Percentiles rank a stretch among this genome's conserved stretches.
Conservation (phyloP, 495 filamentous ascomycete species). For the Peziza echinospora region DNA sequence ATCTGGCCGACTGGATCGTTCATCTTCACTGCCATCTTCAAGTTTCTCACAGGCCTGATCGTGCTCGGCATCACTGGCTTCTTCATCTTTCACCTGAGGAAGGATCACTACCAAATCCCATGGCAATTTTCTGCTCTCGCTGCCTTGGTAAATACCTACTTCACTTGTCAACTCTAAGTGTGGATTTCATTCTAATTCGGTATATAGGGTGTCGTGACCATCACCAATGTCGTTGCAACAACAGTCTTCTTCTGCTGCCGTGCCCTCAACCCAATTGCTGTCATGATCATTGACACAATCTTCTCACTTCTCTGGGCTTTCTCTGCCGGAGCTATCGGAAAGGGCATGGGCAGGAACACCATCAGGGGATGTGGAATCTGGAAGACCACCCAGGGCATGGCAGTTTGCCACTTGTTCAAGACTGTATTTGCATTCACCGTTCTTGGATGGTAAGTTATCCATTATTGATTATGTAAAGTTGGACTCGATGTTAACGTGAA, state of each 20-base stretch:
- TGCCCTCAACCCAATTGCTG: conserved; percentile 1
- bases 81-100: conserved; percentile 12
- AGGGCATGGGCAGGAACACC: conserved; percentile 15
- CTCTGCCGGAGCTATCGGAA: conserved; percentile 7
- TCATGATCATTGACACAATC: conserved; percentile 11
- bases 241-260: conserved; percentile 5
- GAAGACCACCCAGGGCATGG: conserved; percentile 10
- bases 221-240: neutral
- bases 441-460: neutral
- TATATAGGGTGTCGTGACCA: neutral
- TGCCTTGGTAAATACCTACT: conserved; percentile 7
- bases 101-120: conserved; percentile 11
- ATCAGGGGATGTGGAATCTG: conserved; percentile 7
- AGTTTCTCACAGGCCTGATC: conserved; percentile 5
- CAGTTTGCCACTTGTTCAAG: conserved; percentile 18
- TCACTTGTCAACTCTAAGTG: neutral
- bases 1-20: conserved; percentile 11
- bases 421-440: conserved; percentile 10
- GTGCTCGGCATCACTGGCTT: conserved; percentile 10
- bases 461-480: neutral
- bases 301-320: conserved; percentile 10
- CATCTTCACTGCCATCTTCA: conserved; percentile 9
- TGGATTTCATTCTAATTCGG: neutral
- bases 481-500: neutral
- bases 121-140: conserved; percentile 13